Base-by-base conservation (phyloP, 176 grass and related monocot species). In the Cenchrus purpureus region DNA sequence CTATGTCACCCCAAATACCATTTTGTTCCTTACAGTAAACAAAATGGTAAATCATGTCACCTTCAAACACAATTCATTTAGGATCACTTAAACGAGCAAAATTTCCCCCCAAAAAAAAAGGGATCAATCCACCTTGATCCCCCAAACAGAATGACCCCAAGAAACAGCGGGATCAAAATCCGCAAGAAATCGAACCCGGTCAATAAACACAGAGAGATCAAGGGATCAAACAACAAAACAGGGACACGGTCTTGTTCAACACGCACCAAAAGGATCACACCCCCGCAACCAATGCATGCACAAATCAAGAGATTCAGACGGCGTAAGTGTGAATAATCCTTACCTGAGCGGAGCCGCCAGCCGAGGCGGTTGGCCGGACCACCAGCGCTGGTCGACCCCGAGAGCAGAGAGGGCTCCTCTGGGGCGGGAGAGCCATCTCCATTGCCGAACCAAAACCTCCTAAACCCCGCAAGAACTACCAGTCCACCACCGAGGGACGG, bases 391-490 rank as follows among this genome's bases (percentile, higher is more conserved):
- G 82, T 7, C 46, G 7, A 32, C 58, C 66, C 42, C 32, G 25
- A 68, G 64, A 76, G 62, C 16, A 86, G 3, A 59, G 55, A 37
- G 70, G 69, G 43, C 70, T 76, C 56, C 70, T 76, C 56, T 58
- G 89, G 34, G 73, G 22, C 63, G 73, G 64, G 15, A 92, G 51
- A 28, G 78, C 68, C 77, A 89, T 89, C 84, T 89, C 87, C 89
- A 85, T 87, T 59, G 45, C 72, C 49, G 17, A 0, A 34, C 8
- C n/a, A 2, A 70, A 34, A 44, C 58, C 65, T 66, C 25, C 65
- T 50, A 82, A 82, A 73, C 57, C 72, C 73, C 13, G 3, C 56
- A 77, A 76, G 67, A 82, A 84, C 55, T 25, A 25, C 25, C 25
- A 25, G 25, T 25, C 25, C 53, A 77, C 64, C 12, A n/a, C 64